Percentiles rank a stretch among this genome's conserved stretches.
Evolutionary conservation across 1,284 basidiomycete species (phyloP).

Genomic region (Takashimella tepidaria): DNA sequence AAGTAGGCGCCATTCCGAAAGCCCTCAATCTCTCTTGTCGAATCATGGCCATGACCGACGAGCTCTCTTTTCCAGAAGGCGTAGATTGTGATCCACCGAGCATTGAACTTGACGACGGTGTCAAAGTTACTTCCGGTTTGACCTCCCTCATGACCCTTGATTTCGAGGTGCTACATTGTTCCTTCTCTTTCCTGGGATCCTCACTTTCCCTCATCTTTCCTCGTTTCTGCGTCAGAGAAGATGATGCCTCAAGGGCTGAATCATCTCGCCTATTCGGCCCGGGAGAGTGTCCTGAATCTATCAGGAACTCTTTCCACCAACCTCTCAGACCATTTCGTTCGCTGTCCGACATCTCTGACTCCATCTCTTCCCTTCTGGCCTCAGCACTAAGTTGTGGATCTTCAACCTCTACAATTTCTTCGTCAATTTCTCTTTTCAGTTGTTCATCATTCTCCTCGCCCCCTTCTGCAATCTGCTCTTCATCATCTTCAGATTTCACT

Average conservation of each 20-base stretch:
- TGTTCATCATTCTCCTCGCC: background rate
- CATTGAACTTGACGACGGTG: too few relatives aligned
- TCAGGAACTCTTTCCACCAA: constrained; percentile 33
- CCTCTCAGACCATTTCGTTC: constrained; percentile 30
- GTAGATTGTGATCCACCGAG: too few relatives aligned
- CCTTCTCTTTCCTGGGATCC: too few relatives aligned
- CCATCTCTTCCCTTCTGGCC: constrained; percentile 33
- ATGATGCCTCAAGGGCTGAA: too few relatives aligned
- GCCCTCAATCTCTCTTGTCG: constrained; percentile 19
- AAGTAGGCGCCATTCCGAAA: constrained; percentile 16
- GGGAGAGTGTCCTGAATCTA: too few relatives aligned
- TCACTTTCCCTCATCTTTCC: too few relatives aligned
- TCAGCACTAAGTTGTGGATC: constrained; percentile 32
- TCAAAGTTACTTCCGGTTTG: too few relatives aligned
- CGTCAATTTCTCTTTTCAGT: constrained; percentile 6
- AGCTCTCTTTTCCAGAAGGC: background rate
- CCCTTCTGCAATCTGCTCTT: background rate
- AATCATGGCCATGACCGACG: constrained; percentile 5
- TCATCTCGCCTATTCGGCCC: too few relatives aligned
- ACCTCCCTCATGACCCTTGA: too few relatives aligned
- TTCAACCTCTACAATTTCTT: constrained; percentile 7
- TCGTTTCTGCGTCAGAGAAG: too few relatives aligned
- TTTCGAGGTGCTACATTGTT: too few relatives aligned
- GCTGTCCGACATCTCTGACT: constrained; percentile 35
- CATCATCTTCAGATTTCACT: constrained; percentile 4